Evolutionary conservation across 495 filamentous ascomycete genomes (phyloP).

Genomic region (Terfezia claveryi): DNA sequence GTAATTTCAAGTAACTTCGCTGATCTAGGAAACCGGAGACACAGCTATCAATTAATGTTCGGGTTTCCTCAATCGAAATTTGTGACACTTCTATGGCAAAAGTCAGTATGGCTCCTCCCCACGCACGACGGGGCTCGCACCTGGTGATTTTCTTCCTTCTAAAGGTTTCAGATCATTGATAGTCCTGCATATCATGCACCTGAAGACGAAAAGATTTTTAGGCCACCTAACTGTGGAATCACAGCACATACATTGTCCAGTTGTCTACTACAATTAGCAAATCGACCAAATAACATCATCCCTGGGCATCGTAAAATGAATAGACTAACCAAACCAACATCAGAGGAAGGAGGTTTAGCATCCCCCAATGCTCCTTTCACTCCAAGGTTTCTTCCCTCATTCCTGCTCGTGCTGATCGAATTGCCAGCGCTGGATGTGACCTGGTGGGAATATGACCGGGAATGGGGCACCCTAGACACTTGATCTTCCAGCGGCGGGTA

Average conservation of each 20-base stretch:
- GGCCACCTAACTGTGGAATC: constrained; percentile 68
- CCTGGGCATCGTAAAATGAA: no score
- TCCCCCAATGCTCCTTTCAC: neutral
- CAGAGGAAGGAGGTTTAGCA: no score
- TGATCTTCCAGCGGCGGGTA: no score
- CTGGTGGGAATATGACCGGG: constrained; percentile 12
- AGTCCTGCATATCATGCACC: constrained; percentile 68
- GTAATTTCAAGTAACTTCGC: neutral
- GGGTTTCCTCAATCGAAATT: neutral
- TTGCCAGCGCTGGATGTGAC: constrained; percentile 1
- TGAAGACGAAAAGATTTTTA: constrained; percentile 47
- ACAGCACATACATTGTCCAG: constrained; percentile 64
- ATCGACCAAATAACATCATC: no score
- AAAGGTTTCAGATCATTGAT: constrained; percentile 58
- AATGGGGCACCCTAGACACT: neutral
- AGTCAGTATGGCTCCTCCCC: no score
- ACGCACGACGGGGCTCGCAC: neutral
- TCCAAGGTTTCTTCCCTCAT: constrained; percentile 10
- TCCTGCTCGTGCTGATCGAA: neutral
- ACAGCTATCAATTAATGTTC: neutral
- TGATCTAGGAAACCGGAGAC: neutral
- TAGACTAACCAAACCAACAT: no score
- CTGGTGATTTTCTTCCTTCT: neutral
- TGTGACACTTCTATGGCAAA: neutral
- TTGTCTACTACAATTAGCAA: constrained; percentile 17